Evolutionary conservation across 2,329 filamentous ascomycete genomes (phyloP), one percentile per base, ranked within the genome.

Genomic region (Microcyclospora tardicrescens): DNA sequence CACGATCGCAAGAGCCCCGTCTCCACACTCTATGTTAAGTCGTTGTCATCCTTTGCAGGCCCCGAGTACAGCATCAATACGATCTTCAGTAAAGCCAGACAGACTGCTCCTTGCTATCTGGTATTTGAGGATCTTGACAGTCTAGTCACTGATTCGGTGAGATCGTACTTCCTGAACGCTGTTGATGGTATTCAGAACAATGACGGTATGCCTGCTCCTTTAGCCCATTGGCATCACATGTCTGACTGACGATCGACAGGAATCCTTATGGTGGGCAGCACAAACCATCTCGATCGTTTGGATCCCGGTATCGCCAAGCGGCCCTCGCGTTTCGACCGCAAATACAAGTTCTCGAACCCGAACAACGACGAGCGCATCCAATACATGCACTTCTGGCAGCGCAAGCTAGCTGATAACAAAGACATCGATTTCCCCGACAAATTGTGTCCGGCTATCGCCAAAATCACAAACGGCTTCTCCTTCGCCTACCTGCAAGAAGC

Each of bases 61-160:
- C 75, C 76, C 0, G 75, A 81, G 47, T 65, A 62, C 44, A 58
- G 67, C 52, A 69, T 79, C 40, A 57, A 60, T 15, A 40, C 59
- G 13, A 73, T 79, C 37, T 79, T 80, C 50, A 39, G 43, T 14
- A 74, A 73, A 44, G 79, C 79, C 0, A 64, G 79, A 15, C 63
- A 71, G 45, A 68, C 71, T 43, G 74, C 79, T 0, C 79, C 79
- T 0, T 83, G 78, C 60, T 72, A 81, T 43, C 68, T 84, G 3
- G 73, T 84, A 31, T 79, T 84, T 41, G 80, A 84, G 55, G 80
- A 84, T 45, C 67, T 84, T 5, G 80, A 84, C 54, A 76, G 72
- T 8, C 69, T 83, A 28, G 71, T 84, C 33, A 68, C 66, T 10
- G 71, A 77, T 38, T 46, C 53, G 2, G 73, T 79, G 11, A 67